Percentiles rank a stretch among this genome's conserved stretches.
Evolutionary conservation across 495 filamentous ascomycete species (phyloP).

Genomic region (Chaetomium fimeti): DNA sequence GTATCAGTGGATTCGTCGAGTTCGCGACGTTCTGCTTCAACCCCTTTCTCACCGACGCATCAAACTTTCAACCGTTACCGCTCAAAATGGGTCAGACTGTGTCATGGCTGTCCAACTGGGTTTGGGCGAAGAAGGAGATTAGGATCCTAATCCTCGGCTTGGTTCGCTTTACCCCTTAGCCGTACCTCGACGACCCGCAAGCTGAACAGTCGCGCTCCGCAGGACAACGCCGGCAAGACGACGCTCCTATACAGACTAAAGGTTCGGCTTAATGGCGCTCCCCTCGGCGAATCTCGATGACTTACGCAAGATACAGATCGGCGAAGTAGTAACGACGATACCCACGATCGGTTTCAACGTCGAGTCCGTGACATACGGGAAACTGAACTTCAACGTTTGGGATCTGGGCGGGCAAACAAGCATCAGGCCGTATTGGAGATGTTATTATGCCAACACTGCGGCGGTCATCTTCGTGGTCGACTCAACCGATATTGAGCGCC

Average conservation of each 20-base stretch:
- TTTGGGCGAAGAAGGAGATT: constrained; percentile 96
- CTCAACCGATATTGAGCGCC: constrained; percentile 91
- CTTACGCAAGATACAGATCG: constrained; percentile 61
- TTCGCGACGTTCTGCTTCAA: not conserved
- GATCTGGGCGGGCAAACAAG: constrained; percentile 96
- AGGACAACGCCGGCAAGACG: constrained; percentile 99
- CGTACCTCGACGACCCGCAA: constrained; percentile 1
- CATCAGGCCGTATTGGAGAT: constrained; percentile 97
- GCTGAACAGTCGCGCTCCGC: constrained; percentile 30
- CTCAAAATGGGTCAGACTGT: constrained; percentile 75
- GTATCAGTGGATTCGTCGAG: not conserved
- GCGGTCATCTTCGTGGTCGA: constrained; percentile 98
- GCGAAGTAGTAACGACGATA: constrained; percentile 97
- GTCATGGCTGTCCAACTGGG: constrained; percentile 68
- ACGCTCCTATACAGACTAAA: constrained; percentile 94
- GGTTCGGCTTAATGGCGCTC: constrained; percentile 50
- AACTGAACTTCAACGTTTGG: constrained; percentile 98
- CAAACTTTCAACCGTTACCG: constrained; percentile 15
- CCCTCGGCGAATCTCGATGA: not conserved
- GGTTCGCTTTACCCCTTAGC: constrained; percentile 52
- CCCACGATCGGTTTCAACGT: constrained; percentile 99
- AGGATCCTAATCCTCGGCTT: constrained; percentile 93
- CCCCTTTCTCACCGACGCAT: constrained; percentile 4
- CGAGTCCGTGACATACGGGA: constrained; percentile 95
- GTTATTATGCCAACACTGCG: constrained; percentile 99